Base-by-base conservation (phyloP, 2,329 filamentous ascomycete species). In the Botrytis fabae region DNA sequence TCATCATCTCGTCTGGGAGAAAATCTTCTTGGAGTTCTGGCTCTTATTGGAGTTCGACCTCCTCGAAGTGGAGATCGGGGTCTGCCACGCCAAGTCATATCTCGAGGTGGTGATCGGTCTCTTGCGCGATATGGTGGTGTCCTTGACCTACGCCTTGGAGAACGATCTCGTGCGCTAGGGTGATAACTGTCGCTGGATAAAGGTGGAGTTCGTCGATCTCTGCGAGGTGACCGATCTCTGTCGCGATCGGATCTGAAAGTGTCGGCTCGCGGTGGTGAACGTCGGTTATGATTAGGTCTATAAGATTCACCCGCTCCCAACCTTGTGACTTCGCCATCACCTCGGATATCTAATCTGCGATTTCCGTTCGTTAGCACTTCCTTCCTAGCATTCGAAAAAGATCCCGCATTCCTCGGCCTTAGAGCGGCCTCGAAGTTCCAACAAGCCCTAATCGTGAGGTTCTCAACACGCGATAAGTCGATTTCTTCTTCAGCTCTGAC, bases 1-100 rank as follows among this genome's bases (percentile, higher is more conserved):
- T 80, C 75, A 75, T 81, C 81, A 79, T 79, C 80, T 78, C 78
- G 82, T 79, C 76, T 82, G 65, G 76, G 79, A 54, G 82, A 80
- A 69, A 80, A 80, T 75, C 80, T 76, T 73, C 79, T 75, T 76
- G 79, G 76, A 75, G 75, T 75, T 81, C 81, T 76, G 74, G 78
- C 75, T 75, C 75, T 74, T 48, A 72, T 75, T 65, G 83, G 83
- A 51, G 83, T 84, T 73, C 84, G 81, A 40, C 75, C 71, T 64
- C 65, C 65, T 57, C 75, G 73, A 57, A 76, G 73, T 28, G 75
- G 77, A 32, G 78, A 78, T 72, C 79, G 76, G 54, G 78, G 73
- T 75, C 79, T 78, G 38, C 75, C 73, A 44, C 79, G 77, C 74
- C 78, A 78, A 38, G 44, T 72, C 70, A 72, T 72, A 70, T 69